Base-by-base conservation (phyloP, 495 filamentous ascomycete genomes). In the Saxispiralis lemnorum region DNA sequence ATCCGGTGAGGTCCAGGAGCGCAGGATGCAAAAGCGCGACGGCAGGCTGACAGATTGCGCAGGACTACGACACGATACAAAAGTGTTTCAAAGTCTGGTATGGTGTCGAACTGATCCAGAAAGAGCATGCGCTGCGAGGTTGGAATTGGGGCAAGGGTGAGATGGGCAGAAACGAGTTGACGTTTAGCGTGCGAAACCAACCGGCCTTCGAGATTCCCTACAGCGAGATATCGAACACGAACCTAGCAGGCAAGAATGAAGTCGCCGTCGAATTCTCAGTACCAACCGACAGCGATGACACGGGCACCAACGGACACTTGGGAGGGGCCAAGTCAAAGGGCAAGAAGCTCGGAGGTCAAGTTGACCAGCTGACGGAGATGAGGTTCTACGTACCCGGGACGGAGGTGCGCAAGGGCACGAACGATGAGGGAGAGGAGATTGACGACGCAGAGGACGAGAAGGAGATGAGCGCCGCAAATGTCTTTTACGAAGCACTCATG, bases 141-240 rank as follows among this genome's bases (percentile, higher is more conserved):
- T 99, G 92, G 92, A 99, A 96, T 59, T 99, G 92, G 92, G 92
- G 92, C 47, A 99, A 96, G 62, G 83, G 80, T 44, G 92, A 99
- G 57, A 95, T 99, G 56, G 78, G 80, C 47, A 94, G 96, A 59
- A 78, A 82, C 35, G 92, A 99, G 63, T 73, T 99, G 24, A 68
- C 82, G 15, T 99, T 99, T 67, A 95, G 84, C 60, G 92, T 99
- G 16, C 83, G 89, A 53, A 99, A 93, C 55, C 81, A 86, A 51
- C 92, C 92, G 5, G 83, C 92, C 1, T 99, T 99, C 66, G 89
- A 96, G 61, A 78, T 99, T 33, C 92, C 92, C 15, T 99, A 93
- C 66, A 80, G 83, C 28, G 92, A 99, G 59, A 89, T 99, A 49
- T 86, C 84, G 14, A 99, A 99, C 62, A 94, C 88, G 36, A 96